Evolutionary conservation across 208 protist genomes (phyloP).

Genomic region (Trichomonas tenax): DNA sequence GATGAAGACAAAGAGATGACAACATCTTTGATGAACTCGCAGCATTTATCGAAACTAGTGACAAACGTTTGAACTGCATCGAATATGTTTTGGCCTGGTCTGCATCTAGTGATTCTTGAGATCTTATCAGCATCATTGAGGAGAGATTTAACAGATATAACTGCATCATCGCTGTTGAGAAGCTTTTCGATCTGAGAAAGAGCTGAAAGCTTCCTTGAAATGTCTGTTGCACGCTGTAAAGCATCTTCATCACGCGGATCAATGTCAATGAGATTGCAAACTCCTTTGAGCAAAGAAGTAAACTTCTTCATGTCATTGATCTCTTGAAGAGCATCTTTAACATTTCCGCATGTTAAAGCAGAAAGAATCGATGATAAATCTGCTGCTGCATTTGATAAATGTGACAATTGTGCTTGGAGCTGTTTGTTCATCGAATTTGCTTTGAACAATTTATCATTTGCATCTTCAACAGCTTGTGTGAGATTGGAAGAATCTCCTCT

Average conservation of each 20-base stretch:
- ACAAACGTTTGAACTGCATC: background rate
- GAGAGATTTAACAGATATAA: background rate
- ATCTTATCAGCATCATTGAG: background rate
- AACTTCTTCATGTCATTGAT: background rate
- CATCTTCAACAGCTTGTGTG: background rate
- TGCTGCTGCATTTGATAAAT: background rate
- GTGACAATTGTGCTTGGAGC: background rate
- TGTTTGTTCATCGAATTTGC: background rate
- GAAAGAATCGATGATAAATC: background rate
- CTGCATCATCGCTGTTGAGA: background rate
- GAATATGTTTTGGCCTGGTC: background rate
- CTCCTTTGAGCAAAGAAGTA: background rate
- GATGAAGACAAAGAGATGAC: background rate
- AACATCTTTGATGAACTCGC: background rate
- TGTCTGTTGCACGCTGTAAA: background rate
- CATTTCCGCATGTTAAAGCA: background rate
- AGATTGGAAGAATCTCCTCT: background rate
- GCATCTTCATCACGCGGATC: background rate
- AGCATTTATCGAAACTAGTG: background rate
- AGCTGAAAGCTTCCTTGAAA: background rate
- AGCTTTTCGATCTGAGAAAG: background rate
- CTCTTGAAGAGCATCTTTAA: background rate
- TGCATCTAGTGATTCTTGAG: background rate
- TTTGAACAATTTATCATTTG: background rate
- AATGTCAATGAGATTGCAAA: background rate